Evolutionary conservation across 345 rosid species (phyloP).

Genomic region (Rubroshorea leprosula): DNA sequence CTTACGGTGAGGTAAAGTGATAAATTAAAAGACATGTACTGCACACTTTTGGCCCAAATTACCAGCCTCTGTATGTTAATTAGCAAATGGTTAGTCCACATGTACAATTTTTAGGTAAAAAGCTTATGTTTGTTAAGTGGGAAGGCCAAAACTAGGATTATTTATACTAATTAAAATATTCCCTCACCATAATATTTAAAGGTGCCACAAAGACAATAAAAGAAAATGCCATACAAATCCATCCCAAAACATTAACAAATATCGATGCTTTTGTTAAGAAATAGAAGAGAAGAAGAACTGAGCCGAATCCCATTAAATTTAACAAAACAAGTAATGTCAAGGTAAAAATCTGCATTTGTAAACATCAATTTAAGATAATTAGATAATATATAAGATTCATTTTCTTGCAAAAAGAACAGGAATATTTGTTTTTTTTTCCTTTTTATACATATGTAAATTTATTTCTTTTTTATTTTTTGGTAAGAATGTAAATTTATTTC

Average conservation of each 20-base stretch:
- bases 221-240: slow-evolving; percentile 45
- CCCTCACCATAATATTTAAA: slow-evolving; percentile 47
- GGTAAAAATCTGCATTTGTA: slow-evolving; percentile 34
- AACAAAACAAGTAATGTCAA: slow-evolving; percentile 42
- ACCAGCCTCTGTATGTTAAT: slow-evolving; percentile 32
- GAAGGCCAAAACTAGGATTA: neutral
- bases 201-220: slow-evolving; percentile 61
- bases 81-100: too few species aligned
- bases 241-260: slow-evolving; percentile 44
- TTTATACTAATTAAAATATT: too few species aligned
- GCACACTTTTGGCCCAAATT: slow-evolving; percentile 52
- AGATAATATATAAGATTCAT: too few species aligned
- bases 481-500: too few species aligned
- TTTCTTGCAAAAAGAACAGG: neutral
- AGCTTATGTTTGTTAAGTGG: neutral
- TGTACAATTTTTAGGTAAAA: too few species aligned
- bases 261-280: slow-evolving; percentile 36
- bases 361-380: neutral
- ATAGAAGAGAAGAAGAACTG: slow-evolving; percentile 35
- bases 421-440: too few species aligned
- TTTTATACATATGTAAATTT: too few species aligned
- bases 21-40: slow-evolving; percentile 59
- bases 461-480: too few species aligned
- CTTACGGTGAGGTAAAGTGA: slow-evolving; percentile 47
- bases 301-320: slow-evolving; percentile 43